Evolutionary conservation across 78 protist species (phyloP).

Genomic region (Dictyostelium brefeldianum): DNA sequence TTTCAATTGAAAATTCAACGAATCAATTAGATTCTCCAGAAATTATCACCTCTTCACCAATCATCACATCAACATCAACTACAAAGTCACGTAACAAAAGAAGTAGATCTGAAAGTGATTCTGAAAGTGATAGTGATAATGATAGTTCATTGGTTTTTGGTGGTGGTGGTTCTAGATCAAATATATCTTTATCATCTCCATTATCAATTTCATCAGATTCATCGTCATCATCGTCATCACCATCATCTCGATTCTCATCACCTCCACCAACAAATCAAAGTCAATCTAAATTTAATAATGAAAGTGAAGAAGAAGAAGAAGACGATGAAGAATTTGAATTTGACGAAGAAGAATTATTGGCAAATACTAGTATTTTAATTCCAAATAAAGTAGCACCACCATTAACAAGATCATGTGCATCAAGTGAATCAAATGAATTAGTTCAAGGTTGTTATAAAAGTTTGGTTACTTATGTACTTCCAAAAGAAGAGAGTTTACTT

Average conservation of each 20-base stretch:
- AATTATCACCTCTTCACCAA: too few species aligned
- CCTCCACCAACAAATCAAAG: neutral
- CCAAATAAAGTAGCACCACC: neutral
- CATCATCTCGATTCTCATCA: neutral
- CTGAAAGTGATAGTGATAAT: too few species aligned
- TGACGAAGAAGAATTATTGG: neutral
- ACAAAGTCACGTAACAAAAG: neutral
- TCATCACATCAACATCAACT: neutral
- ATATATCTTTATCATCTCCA: neutral
- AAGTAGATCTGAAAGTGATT: neutral
- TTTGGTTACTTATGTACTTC: neutral
- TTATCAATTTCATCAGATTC: neutral
- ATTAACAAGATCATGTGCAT: constrained; percentile 1
- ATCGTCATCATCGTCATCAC: neutral
- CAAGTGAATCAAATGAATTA: neutral
- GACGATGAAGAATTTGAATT: neutral
- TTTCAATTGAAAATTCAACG: too few species aligned
- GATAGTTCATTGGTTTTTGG: neutral
- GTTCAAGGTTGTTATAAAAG: constrained; percentile 20
- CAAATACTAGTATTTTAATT: too few species aligned
- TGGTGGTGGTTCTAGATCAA: too few species aligned
- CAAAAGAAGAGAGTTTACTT: neutral
- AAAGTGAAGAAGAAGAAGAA: neutral
- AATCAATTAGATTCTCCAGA: too few species aligned
- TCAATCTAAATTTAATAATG: neutral